A percentile compares a stretch with the other conserved stretches of the same genome.
Evolutionary conservation across 176 grass and related monocot species (phyloP).

Genomic region (Triticum timopheevii): DNA sequence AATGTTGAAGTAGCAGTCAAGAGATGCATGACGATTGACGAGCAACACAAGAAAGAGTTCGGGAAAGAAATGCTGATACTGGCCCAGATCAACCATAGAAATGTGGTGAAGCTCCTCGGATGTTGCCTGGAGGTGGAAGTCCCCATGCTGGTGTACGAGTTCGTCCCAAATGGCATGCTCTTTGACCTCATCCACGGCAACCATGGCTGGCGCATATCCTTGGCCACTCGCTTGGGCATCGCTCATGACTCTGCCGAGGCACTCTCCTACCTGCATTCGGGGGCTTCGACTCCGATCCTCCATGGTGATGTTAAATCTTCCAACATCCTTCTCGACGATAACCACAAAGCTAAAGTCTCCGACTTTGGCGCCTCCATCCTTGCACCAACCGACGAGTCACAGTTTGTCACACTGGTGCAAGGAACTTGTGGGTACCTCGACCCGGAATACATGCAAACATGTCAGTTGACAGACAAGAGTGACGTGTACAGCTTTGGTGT

Average conservation of each 20-base stretch:
- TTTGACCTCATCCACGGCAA: background rate
- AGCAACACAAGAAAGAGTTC: background rate
- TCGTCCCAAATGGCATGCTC: background rate
- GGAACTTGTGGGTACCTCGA: background rate
- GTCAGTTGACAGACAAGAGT: background rate
- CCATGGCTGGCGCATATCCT: background rate
- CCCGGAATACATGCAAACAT: background rate
- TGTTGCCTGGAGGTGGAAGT: background rate
- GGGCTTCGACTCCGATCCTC: background rate
- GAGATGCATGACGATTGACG: background rate
- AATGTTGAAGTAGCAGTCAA: background rate
- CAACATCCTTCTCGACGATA: background rate
- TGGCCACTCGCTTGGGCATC: background rate
- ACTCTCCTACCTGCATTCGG: background rate
- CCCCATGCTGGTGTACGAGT: background rate
- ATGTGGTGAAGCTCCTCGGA: background rate
- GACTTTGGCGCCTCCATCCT: slow-evolving; percentile 3
- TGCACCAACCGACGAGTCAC: background rate
- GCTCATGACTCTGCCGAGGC: background rate
- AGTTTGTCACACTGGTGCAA: background rate
- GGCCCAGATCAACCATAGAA: background rate
- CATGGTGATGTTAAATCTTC: background rate
- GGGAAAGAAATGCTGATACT: background rate
- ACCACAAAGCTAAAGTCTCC: background rate
- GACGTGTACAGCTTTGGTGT: background rate